Conservation (phyloP, 2,329 filamentous ascomycete species). For the Colletotrichum euphorbiae region DNA sequence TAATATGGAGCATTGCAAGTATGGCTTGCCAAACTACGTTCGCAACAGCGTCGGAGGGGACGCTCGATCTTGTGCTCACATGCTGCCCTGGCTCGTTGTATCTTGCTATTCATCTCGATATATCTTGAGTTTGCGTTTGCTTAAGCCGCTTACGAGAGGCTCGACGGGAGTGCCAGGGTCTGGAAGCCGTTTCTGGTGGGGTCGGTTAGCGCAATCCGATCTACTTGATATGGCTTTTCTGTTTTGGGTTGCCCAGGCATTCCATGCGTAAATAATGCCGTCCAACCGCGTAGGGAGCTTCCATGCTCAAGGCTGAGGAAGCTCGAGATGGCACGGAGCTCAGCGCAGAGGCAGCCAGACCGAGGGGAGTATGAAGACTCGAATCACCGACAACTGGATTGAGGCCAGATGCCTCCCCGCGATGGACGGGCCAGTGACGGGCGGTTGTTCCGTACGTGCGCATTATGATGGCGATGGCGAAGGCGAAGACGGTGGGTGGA, state of each 20-base stretch:
- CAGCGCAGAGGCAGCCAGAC: not conserved
- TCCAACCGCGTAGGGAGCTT: too few relatives aligned
- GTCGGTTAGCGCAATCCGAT: slow-evolving; percentile 7
- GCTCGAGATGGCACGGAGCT: not conserved
- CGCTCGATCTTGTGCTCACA: not conserved
- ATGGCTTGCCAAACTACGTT: too few relatives aligned
- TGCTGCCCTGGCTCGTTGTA: not conserved
- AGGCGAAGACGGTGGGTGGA: too few relatives aligned
- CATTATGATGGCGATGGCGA: not conserved
- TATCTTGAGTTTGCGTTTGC: not conserved
- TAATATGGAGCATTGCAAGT: too few relatives aligned
- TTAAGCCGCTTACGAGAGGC: not conserved
- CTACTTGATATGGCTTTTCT: not conserved
- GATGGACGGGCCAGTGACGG: not conserved
- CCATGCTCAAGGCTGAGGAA: not conserved
- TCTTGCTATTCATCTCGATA: not conserved
- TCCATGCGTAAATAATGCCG: not conserved
- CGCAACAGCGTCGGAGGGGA: too few relatives aligned
- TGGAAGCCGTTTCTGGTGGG: slow-evolving; percentile 8
- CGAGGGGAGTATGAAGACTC: not conserved
- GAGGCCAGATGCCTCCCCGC: not conserved
- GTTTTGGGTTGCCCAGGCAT: not conserved
- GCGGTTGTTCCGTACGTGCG: not conserved
- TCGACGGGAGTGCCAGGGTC: not conserved
- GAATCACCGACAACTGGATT: slow-evolving; percentile 9